Evolutionary conservation across 495 filamentous ascomycete species (phyloP).

Genomic region (Aspergillus coremiiformis): DNA sequence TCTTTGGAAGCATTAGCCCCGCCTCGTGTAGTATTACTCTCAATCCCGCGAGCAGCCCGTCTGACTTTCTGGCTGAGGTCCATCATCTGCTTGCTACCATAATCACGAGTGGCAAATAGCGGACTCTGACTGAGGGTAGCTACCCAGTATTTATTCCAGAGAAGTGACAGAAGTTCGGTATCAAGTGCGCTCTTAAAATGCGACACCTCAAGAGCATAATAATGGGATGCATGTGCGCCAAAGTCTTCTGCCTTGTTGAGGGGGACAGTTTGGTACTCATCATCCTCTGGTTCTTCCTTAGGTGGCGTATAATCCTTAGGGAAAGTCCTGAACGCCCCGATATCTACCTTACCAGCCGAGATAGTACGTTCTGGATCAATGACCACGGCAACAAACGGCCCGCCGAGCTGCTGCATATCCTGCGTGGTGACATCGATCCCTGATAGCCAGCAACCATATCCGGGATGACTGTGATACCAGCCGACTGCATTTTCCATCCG

Average conservation of each 20-base stretch:
- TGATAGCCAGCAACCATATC: conserved; percentile 96
- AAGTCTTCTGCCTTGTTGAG: conserved; percentile 92
- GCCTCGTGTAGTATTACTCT: conserved; percentile 31
- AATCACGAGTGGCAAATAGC: conserved; percentile 88
- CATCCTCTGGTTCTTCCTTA: conserved; percentile 38
- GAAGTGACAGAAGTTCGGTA: conserved; percentile 68
- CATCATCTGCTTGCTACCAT: conserved; percentile 81
- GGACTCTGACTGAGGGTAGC: conserved; percentile 94
- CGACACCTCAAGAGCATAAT: conserved; percentile 85
- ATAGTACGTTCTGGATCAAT: conserved; percentile 97
- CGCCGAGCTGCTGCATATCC: conserved; percentile 73
- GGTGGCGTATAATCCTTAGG: conserved; percentile 63
- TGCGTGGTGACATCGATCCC: conserved; percentile 95
- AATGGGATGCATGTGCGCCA: conserved; percentile 80
- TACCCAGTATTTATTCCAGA: conserved; percentile 99
- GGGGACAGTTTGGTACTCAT: conserved; percentile 62
- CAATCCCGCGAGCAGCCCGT: conserved; percentile 48
- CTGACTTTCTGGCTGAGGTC: conserved; percentile 77
- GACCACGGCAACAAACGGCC: conserved; percentile 93
- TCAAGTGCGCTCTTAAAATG: conserved; percentile 93
- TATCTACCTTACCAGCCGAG: conserved; percentile 90
- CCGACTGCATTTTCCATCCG: conserved; percentile 89
- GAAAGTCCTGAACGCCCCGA: conserved; percentile 92
- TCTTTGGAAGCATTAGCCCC: conserved; percentile 38
- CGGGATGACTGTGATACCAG: conserved; percentile 98